phyloP scores from a whole-genome alignment of 1,284 basidiomycete species.

The Boletus albobrunnescens region DNA sequence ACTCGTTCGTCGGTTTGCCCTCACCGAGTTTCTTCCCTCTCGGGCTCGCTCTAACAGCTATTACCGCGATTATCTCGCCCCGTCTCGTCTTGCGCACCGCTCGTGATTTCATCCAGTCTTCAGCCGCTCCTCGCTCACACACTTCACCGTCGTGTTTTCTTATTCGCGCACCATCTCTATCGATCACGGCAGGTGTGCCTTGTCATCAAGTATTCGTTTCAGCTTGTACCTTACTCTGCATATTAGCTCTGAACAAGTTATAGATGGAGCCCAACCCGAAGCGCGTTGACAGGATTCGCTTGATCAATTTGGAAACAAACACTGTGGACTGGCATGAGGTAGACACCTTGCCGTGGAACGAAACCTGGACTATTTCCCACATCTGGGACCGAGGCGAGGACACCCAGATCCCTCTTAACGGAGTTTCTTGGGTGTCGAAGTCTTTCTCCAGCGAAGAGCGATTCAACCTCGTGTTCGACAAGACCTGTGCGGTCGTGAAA shows the following conservation, averaged over 20 bases:
- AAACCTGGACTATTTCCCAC: constrained; percentile 3
- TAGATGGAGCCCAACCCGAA: background rate
- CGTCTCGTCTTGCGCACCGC: background rate
- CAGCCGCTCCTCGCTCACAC: too few species aligned
- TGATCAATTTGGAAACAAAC: background rate
- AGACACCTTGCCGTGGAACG: background rate
- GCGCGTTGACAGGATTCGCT: background rate
- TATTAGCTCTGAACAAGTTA: background rate
- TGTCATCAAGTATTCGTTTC: background rate
- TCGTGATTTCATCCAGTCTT: background rate
- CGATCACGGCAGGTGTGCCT: background rate
- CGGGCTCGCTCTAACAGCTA: too few species aligned
- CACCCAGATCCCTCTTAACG: background rate
- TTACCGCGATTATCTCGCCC: background rate
- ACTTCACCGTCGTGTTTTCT: too few species aligned
- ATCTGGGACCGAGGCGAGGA: background rate
- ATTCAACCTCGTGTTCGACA: constrained; percentile 1
- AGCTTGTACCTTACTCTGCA: background rate
- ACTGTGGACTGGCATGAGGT: background rate
- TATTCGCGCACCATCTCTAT: background rate
- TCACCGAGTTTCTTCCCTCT: background rate
- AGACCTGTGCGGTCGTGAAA: background rate
- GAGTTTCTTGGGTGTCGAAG: background rate
- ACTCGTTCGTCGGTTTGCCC: background rate
- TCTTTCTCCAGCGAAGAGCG: constrained; percentile 1